Evolutionary conservation across 345 rosid species (phyloP), one percentile per base, ranked within the genome.

Genomic region (Noccaea caerulescens): DNA sequence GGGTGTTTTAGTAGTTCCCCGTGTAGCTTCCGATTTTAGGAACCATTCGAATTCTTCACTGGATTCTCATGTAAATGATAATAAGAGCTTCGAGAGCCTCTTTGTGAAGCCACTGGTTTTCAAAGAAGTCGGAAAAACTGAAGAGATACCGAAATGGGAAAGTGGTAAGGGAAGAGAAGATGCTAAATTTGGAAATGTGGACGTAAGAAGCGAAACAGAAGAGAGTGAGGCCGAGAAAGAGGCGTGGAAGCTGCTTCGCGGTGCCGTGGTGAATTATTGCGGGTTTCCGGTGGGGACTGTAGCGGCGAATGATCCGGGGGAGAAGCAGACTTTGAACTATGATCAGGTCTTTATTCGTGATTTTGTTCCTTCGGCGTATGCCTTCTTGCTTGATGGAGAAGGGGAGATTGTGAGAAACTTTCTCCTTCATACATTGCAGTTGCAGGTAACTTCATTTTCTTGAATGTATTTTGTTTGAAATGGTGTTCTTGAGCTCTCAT

Each of bases 281-380:
- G 96, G 93, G 16, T 80, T 80, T 66, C 97, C 93, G 0, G 95
- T 91, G 64, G 98, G 97, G 66, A 93, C 97, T 0, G 82, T 91
- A 25, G 97, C 98, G 0, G 98, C 97, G 56, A 86, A 76, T 71
- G 88, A 87, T 77, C 89, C 87, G 8, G 86, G 84, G 13, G 89
- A 89, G 46, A 84, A 72, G 69, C 93, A 84, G 67, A 85, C 87
- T 2, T 70, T 87, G 85, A 93, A 91, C 70, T 93, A 93, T 72
- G 97, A 93, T 76, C 98, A 93, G 67, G 90, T 93, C 59, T 93
- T 93, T 78, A 88, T 93, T 63, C 97, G 98, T 14, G 97, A 93
- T 80, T 93, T 93, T 75, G 88, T 86, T n/a, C 98, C 98, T n/a
- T 89, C 96, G 0, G 98, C 93, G 0, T 85, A 86, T 66, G 94